These are phyloP conservation scores for Phytophthora foliorum DNA, from an alignment of 352 stramenopile genomes.

Conservation along the genomic window DNA sequence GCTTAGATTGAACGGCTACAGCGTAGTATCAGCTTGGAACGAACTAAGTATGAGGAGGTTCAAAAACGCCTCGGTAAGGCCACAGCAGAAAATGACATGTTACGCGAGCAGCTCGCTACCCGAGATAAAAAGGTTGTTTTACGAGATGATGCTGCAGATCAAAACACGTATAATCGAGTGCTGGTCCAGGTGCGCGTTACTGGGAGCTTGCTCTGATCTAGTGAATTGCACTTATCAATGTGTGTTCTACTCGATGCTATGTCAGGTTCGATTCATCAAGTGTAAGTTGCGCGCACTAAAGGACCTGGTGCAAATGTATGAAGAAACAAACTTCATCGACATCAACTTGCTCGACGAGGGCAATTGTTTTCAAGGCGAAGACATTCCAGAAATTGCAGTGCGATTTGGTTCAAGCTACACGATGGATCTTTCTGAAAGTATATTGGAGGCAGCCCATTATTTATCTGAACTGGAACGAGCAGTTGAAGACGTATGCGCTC, in stretches of 20 bases:
- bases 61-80: slow-evolving; percentile 20
- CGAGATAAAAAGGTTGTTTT: slow-evolving; percentile 3
- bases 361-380: slow-evolving; percentile 14
- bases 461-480: slow-evolving; percentile 46
- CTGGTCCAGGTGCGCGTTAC: slow-evolving; percentile 31
- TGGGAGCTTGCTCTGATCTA: not conserved
- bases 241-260: not conserved
- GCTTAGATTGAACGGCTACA: slow-evolving; percentile 38
- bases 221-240: not conserved
- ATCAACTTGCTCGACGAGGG: slow-evolving; percentile 41
- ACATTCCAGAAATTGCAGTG: slow-evolving; percentile 7
- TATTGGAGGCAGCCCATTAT: slow-evolving; percentile 27
- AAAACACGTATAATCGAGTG: slow-evolving; percentile 25
- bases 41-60: slow-evolving; percentile 12
- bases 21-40: slow-evolving; percentile 26
- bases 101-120: slow-evolving; percentile 24
- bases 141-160: slow-evolving; percentile 6
- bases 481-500: slow-evolving; percentile 56
- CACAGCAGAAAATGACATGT: slow-evolving; percentile 29
- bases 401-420: slow-evolving; percentile 19
- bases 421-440: slow-evolving; percentile 21
- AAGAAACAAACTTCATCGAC: slow-evolving; percentile 46
- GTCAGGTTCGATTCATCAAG: slow-evolving; percentile 38
- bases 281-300: slow-evolving; percentile 36
- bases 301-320: slow-evolving; percentile 43